Conservation (phyloP, 2,329 filamentous ascomycete species). For the Curvularia sp. region DNA sequence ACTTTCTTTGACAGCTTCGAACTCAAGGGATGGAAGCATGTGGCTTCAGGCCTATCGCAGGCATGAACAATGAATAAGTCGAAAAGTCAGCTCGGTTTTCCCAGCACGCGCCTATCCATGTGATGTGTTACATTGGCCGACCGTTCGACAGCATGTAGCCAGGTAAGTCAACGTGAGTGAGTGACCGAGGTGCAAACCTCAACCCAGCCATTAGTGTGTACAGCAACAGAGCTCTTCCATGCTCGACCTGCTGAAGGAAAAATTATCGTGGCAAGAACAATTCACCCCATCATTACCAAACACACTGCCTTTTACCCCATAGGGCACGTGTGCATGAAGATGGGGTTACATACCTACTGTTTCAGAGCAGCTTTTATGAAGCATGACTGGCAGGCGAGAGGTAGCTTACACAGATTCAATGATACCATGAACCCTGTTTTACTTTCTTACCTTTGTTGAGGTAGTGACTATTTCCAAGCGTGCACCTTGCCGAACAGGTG, state of each 20-base stretch:
- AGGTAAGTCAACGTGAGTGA: conserved; percentile 21
- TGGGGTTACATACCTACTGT: conserved; percentile 60
- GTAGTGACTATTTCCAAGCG: conserved; percentile 20
- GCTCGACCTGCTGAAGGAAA: conserved; percentile 71
- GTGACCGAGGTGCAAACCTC: conserved; percentile 28
- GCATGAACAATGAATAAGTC: conserved; percentile 49
- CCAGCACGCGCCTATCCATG: conserved; percentile 27
- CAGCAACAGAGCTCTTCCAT: conserved; percentile 67
- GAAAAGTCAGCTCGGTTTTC: conserved; percentile 41
- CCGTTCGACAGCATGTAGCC: conserved; percentile 5
- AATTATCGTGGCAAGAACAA: conserved; percentile 68
- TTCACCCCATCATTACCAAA: conserved; percentile 68
- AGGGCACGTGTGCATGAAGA: conserved; percentile 69
- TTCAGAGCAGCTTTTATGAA: conserved; percentile 13
- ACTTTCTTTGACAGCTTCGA: conserved; percentile 49
- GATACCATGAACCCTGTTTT: conserved; percentile 15
- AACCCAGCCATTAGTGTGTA: conserved; percentile 72
- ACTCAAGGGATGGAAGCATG: conserved; percentile 43
- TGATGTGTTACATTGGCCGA: conserved; percentile 29
- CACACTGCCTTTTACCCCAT: conserved; percentile 61
- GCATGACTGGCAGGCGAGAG: conserved; percentile 1
- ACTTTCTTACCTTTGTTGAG: conserved; percentile 7
- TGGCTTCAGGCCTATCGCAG: conserved; percentile 41
- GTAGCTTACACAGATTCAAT: conserved; percentile 4
- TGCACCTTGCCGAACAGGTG: conserved; percentile 21